Conservation (phyloP, 208 protist species). For the Acanthamoeba culbertsoni region DNA sequence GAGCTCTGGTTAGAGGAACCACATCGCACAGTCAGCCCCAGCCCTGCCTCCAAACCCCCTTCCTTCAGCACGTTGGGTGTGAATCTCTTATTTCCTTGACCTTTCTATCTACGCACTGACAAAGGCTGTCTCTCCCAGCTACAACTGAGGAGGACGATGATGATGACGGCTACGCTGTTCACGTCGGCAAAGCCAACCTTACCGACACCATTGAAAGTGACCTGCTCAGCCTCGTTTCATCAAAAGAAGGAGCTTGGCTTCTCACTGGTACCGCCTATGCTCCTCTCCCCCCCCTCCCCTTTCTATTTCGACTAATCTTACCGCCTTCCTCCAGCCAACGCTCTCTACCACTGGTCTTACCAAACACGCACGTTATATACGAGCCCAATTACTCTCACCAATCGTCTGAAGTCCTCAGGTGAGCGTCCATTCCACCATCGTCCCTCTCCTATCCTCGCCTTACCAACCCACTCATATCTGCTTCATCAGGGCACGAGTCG, state of each 20-base stretch:
- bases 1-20: conserved; percentile 22
- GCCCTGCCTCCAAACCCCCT: background rate
- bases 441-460: background rate
- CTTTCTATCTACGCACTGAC: background rate
- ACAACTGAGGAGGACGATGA: background rate
- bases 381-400: background rate
- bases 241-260: background rate
- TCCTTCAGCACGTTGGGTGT: background rate
- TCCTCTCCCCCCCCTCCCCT: too few relatives aligned
- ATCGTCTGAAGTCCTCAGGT: background rate
- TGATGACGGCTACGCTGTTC: background rate
- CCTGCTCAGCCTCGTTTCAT: background rate
- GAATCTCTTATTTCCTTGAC: background rate
- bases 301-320: too few relatives aligned
- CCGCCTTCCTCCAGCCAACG: background rate
- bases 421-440: background rate
- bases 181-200: background rate
- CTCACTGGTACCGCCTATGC: background rate
- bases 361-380: background rate
- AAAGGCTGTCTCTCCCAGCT: background rate
- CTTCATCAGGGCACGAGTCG: too few relatives aligned
- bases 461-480: too few relatives aligned
- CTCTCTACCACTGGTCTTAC: background rate
- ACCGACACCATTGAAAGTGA: background rate
- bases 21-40: background rate